phyloP scores from a whole-genome alignment of 208 protist species.

The Leishmania arabica region DNA sequence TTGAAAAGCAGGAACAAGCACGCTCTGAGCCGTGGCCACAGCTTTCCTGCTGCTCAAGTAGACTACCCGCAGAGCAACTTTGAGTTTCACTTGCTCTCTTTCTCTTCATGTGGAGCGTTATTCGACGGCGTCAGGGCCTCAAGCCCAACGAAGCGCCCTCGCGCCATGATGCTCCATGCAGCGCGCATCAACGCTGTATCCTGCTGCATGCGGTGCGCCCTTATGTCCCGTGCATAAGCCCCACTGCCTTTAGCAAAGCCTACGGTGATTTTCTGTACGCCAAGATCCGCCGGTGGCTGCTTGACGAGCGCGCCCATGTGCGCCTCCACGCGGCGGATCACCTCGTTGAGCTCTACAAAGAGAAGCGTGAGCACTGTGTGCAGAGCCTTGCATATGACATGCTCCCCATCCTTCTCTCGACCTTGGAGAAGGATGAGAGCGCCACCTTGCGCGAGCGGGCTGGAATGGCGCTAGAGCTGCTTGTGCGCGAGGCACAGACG shows the following conservation, averaged over 20 bases:
- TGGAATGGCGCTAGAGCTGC: slow-evolving; percentile 59
- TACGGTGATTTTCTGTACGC: slow-evolving; percentile 69
- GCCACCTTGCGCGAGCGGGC: slow-evolving; percentile 67
- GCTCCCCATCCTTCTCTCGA: slow-evolving; percentile 61
- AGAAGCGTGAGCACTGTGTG: slow-evolving; percentile 68
- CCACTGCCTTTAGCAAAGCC: slow-evolving; percentile 61
- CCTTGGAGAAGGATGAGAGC: slow-evolving; percentile 57
- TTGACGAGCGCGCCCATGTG: slow-evolving; percentile 48
- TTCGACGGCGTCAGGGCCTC: slow-evolving; percentile 65
- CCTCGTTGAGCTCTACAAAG: slow-evolving; percentile 69
- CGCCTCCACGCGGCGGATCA: slow-evolving; percentile 68
- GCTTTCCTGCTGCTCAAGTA: not conserved
- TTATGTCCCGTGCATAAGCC: slow-evolving; percentile 56
- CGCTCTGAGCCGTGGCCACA: not conserved
- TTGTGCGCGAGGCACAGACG: slow-evolving; percentile 52
- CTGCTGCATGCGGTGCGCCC: slow-evolving; percentile 76
- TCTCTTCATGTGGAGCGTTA: slow-evolving; percentile 70
- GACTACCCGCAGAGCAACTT: not conserved
- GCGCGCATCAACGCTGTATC: slow-evolving; percentile 64
- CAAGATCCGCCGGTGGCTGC: slow-evolving; percentile 76
- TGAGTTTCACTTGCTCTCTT: not conserved
- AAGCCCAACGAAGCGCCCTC: slow-evolving; percentile 26
- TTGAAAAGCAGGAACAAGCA: not conserved
- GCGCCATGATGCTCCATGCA: slow-evolving; percentile 23
- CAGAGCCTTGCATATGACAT: slow-evolving; percentile 55